Conservation (phyloP, 2,329 filamentous ascomycete genomes). For the Seiridium unicorne region DNA sequence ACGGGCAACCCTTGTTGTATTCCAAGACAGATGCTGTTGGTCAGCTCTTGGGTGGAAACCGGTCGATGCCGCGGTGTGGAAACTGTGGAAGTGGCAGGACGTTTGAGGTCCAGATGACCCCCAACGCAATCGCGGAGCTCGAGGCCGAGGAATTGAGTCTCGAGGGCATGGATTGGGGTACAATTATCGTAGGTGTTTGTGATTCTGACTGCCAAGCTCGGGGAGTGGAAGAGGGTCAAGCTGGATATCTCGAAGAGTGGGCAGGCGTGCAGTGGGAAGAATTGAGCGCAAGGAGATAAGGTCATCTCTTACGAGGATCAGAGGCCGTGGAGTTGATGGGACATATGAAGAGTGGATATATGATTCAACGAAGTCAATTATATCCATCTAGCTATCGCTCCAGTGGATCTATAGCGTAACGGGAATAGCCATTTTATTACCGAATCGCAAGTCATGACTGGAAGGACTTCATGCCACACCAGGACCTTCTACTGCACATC, state of each 20-base stretch:
- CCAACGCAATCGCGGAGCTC: conserved; percentile 84
- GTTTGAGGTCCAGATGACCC: conserved; percentile 91
- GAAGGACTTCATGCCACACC: no score
- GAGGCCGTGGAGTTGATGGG: background rate
- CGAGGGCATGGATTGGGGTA: conserved; percentile 98
- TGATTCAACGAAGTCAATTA: no score
- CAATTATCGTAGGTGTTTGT: conserved; percentile 84
- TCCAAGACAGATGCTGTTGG: conserved; percentile 74
- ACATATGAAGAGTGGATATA: no score
- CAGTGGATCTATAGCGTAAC: no score
- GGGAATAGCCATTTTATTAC: no score
- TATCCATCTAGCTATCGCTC: no score
- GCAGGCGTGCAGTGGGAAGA: conserved; percentile 99
- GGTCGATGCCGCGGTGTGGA: conserved; percentile 69
- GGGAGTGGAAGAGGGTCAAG: conserved; percentile 57
- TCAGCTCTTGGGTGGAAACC: conserved; percentile 47
- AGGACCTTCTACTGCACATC: no score
- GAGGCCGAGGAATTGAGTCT: conserved; percentile 72
- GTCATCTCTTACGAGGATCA: background rate
- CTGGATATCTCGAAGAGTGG: conserved; percentile 92
- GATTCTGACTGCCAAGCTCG: conserved; percentile 70
- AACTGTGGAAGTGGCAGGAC: conserved; percentile 73
- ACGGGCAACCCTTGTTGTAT: conserved; percentile 74
- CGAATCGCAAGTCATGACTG: no score
- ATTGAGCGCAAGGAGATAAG: conserved; percentile 33